Percentiles rank a stretch among this genome's conserved stretches.
phyloP scores from a whole-genome alignment of 192 early-diverging fungal genomes.

The Jimgerdemannia flammicorona region DNA sequence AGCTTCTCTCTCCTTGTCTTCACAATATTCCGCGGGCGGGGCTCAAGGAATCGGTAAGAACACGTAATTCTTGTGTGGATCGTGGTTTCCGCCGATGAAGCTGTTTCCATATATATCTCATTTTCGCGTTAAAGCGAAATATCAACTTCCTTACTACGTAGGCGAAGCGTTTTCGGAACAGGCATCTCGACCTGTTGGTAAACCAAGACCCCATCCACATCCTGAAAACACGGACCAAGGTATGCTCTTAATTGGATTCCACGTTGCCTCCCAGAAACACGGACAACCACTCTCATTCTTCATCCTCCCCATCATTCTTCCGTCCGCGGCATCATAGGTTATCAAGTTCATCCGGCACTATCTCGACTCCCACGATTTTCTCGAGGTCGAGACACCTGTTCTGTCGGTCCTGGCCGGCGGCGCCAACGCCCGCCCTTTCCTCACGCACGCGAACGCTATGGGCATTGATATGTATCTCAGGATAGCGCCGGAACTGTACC shows the following conservation, averaged over 20 bases:
- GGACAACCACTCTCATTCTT: neutral
- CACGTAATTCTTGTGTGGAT: no score
- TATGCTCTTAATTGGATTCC: conserved; percentile 5
- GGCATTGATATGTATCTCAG: conserved; percentile 70
- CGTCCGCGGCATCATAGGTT: conserved; percentile 23
- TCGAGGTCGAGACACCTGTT: conserved; percentile 86
- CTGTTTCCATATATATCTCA: no score
- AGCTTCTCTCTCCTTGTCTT: conserved; percentile 67
- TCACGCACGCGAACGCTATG: conserved; percentile 62
- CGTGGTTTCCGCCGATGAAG: no score
- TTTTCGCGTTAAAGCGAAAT: no score
- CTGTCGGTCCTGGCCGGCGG: conserved; percentile 71
- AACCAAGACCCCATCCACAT: conserved; percentile 50
- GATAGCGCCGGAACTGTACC: conserved; percentile 80
- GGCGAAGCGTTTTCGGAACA: conserved; percentile 63
- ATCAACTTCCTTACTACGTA: no score
- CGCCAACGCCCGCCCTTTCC: conserved; percentile 79
- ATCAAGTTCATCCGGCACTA: conserved; percentile 62
- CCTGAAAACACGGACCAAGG: conserved; percentile 53
- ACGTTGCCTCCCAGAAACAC: no score
- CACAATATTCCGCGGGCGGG: conserved; percentile 63
- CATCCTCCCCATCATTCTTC: conserved; percentile 8
- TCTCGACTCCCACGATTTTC: conserved; percentile 59
- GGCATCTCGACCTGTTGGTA: conserved; percentile 73
- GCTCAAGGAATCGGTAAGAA: conserved; percentile 47